These are phyloP conservation scores for Uronychia binucleata DNA, from an alignment of 73 alveolate species.

Conservation along the genomic window DNA sequence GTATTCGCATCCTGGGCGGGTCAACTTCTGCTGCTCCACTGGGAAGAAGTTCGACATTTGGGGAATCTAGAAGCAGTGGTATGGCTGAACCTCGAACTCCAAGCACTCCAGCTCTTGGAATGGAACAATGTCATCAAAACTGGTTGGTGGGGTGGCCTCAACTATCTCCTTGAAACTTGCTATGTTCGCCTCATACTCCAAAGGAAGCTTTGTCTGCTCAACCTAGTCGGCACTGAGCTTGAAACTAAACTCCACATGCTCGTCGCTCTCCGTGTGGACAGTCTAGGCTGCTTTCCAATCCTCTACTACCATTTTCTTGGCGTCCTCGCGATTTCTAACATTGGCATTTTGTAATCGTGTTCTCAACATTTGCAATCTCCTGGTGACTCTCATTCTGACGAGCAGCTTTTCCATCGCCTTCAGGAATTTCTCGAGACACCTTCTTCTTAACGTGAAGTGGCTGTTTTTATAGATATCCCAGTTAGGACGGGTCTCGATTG, in stretches of 20 bases:
- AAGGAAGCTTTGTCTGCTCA: constrained; percentile 31
- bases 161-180: constrained; percentile 56
- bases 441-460: constrained; percentile 85
- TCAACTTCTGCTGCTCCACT: constrained; percentile 4
- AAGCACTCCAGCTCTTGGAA: constrained; percentile 28
- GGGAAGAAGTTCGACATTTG: constrained; percentile 46
- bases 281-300: constrained; percentile 92
- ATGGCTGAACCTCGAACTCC: constrained; percentile 46
- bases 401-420: constrained; percentile 76
- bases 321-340: constrained; percentile 78
- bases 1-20: constrained; percentile 58
- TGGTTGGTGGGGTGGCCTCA: constrained; percentile 53
- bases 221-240: neutral
- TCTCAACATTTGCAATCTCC: constrained; percentile 73
- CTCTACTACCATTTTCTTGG: constrained; percentile 75
- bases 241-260: constrained; percentile 51
- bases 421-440: constrained; percentile 72
- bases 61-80: constrained; percentile 19
- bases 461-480: constrained; percentile 89
- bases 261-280: constrained; percentile 72
- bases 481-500: constrained; percentile 74
- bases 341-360: constrained; percentile 56
- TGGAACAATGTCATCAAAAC: constrained; percentile 56
- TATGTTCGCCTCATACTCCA: constrained; percentile 58
- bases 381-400: constrained; percentile 83